A percentile compares a stretch with the other conserved stretches of the same genome.
Conservation (phyloP, 106 monocot genomes). For the Phalaenopsis equestris region DNA sequence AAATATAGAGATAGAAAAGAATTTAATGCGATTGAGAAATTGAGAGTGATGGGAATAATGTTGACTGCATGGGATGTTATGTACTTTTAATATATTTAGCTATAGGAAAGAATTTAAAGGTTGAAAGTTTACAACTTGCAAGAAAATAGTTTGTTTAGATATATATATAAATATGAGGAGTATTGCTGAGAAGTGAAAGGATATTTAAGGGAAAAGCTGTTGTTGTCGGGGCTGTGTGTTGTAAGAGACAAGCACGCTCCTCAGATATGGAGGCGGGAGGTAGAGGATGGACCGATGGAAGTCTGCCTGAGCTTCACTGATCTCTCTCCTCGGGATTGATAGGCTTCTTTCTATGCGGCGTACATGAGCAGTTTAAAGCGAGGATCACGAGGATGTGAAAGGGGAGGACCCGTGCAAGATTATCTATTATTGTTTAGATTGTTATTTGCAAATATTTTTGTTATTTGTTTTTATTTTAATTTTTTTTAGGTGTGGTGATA, state of each 20-base stretch:
- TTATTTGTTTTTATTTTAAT: not conserved
- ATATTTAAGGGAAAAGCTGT: slow-evolving; percentile 11
- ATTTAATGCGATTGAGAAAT: slow-evolving; percentile 9
- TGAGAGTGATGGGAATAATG: slow-evolving; percentile 8
- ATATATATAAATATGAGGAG: not conserved
- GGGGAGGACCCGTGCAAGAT: slow-evolving; percentile 1
- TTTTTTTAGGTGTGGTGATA: too few relatives aligned
- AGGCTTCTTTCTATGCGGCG: slow-evolving; percentile 7
- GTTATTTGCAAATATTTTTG: not conserved
- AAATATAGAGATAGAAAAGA: not conserved
- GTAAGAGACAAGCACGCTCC: slow-evolving; percentile 9
- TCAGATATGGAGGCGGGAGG: slow-evolving; percentile 9
- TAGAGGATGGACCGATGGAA: not conserved
- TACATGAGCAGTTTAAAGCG: slow-evolving; percentile 1
- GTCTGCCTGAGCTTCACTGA: not conserved
- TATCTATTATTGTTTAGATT: not conserved
- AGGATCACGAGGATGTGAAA: slow-evolving; percentile 10
- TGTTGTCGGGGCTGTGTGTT: slow-evolving; percentile 2
- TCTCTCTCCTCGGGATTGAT: slow-evolving; percentile 2
- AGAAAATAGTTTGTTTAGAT: not conserved
- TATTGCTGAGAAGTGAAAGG: slow-evolving; percentile 7
- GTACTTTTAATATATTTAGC: not conserved
- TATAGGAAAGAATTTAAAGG: not conserved
- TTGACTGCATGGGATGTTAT: slow-evolving; percentile 6
- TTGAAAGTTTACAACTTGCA: not conserved